phyloP scores from a whole-genome alignment of 192 early-diverging fungal genomes.

The Pilaira anomala region DNA sequence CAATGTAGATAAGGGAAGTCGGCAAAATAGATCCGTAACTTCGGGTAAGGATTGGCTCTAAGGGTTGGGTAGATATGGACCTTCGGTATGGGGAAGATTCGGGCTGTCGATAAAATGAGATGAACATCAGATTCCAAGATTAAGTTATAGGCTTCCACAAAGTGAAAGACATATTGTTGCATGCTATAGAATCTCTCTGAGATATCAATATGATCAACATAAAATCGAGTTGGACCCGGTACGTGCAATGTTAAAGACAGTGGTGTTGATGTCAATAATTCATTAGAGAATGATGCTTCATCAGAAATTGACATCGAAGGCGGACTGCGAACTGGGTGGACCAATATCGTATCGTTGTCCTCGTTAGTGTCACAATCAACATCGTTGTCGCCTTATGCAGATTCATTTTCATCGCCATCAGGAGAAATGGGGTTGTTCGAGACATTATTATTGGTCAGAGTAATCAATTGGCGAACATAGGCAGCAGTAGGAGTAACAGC shows the following conservation, averaged over 20 bases:
- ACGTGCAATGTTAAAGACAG: conserved; percentile 1
- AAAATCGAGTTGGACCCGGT: neutral
- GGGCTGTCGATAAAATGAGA: conserved; percentile 3
- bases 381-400: conserved; percentile 2
- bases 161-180: conserved; percentile 15
- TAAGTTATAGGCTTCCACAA: conserved; percentile 2
- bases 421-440: conserved; percentile 4
- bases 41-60: conserved; percentile 82
- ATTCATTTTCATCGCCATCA: conserved; percentile 2
- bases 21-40: conserved; percentile 85
- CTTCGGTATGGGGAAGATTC: neutral
- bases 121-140: conserved; percentile 9
- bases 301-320: conserved; percentile 5
- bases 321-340: neutral
- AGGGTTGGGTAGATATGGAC: conserved; percentile 54
- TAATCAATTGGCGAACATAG: conserved; percentile 8
- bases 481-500: neutral
- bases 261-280: conserved; percentile 1
- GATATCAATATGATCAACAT: conserved; percentile 5
- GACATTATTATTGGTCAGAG: neutral
- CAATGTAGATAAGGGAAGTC: conserved; percentile 83
- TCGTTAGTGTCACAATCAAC: neutral
- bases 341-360: conserved; percentile 8
- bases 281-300: neutral
- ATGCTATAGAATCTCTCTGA: conserved; percentile 16